Conservation (phyloP, 2,329 filamentous ascomycete genomes). For the Cytospora piceicola region DNA sequence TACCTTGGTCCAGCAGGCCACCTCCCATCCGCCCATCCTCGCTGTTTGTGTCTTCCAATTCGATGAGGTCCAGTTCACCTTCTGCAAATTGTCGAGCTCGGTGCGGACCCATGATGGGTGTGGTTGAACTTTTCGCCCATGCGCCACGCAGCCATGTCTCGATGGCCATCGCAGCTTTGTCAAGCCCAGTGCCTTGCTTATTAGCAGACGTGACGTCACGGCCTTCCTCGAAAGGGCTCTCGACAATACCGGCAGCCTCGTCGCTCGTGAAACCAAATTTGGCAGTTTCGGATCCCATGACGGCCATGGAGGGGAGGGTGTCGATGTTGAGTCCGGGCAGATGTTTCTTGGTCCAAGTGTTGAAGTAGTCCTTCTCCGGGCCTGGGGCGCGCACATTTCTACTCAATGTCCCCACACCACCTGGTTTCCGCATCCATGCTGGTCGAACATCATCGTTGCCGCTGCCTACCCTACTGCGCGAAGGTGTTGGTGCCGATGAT, state of each 20-base stretch:
- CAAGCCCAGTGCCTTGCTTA: slow-evolving; percentile 62
- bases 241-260: slow-evolving; percentile 49
- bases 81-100: slow-evolving; percentile 37
- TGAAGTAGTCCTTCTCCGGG: slow-evolving; percentile 82
- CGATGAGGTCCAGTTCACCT: slow-evolving; percentile 68
- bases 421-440: slow-evolving; percentile 77
- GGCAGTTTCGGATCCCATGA: slow-evolving; percentile 64
- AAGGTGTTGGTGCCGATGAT: slow-evolving; percentile 39
- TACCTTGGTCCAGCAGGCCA: slow-evolving; percentile 19
- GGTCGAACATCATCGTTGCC: slow-evolving; percentile 48
- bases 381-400: slow-evolving; percentile 74
- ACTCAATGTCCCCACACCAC: slow-evolving; percentile 83
- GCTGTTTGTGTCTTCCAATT: slow-evolving; percentile 66
- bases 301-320: slow-evolving; percentile 66
- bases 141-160: slow-evolving; percentile 91
- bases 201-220: slow-evolving; percentile 46
- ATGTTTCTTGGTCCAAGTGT: slow-evolving; percentile 81
- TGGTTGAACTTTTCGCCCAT: slow-evolving; percentile 64
- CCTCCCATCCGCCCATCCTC: slow-evolving; percentile 51
- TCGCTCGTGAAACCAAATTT: slow-evolving; percentile 57
- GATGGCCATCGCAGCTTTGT: slow-evolving; percentile 83
- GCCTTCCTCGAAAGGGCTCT: slow-evolving; percentile 55
- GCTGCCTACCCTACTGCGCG: slow-evolving; percentile 45
- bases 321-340: slow-evolving; percentile 78
- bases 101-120: slow-evolving; percentile 49